Conservation (phyloP, 169 alveolate genomes). For the Ichthyophthirius multifiliis region DNA sequence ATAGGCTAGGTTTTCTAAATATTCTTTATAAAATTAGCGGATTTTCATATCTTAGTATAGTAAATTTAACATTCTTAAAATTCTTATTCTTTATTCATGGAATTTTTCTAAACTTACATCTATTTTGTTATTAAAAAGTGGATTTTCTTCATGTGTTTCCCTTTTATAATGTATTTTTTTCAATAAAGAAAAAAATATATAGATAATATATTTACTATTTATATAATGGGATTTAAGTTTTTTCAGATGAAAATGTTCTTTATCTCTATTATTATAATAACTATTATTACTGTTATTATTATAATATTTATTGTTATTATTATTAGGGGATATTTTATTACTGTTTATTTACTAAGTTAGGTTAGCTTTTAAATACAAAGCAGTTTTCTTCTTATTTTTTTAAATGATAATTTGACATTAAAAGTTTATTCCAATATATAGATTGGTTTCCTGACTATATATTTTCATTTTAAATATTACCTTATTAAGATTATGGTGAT, state of each 20-base stretch:
- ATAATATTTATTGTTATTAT: neutral
- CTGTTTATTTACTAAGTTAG: neutral
- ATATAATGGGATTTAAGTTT: neutral
- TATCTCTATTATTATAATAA: neutral
- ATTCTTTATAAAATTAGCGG: neutral
- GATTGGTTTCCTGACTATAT: neutral
- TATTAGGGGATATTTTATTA: no score
- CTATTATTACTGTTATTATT: neutral
- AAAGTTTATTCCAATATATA: neutral
- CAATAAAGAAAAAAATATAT: no score
- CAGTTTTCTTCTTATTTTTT: neutral
- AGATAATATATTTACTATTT: neutral
- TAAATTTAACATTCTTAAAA: slow-evolving; percentile 32
- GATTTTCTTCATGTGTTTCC: neutral
- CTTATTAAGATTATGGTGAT: no score
- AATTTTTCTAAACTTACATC: slow-evolving; percentile 10
- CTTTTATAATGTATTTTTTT: no score
- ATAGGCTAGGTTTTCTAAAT: slow-evolving; percentile 11
- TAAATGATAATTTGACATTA: neutral
- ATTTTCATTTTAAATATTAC: neutral
- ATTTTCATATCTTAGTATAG: slow-evolving; percentile 49
- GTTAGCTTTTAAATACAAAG: neutral
- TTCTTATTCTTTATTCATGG: neutral
- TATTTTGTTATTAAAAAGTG: neutral
- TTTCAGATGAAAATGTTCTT: neutral